Conservation (phyloP, 2,329 filamentous ascomycete species). For the Fusarium xyrophilum region DNA sequence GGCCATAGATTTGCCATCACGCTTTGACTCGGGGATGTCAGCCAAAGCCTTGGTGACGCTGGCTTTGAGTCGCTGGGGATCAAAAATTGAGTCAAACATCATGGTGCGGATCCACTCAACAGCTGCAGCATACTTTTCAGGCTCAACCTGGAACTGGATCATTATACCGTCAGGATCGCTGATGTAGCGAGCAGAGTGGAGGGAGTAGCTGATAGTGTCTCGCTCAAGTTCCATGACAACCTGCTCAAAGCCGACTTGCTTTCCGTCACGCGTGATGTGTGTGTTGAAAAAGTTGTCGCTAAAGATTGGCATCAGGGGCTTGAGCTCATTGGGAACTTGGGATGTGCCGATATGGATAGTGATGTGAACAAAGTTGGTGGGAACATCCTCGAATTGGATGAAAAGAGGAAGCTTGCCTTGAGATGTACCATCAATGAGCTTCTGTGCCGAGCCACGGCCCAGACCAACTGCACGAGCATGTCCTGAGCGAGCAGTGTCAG, state of each 20-base stretch:
- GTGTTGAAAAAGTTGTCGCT: slow-evolving; percentile 94
- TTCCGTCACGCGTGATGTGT: slow-evolving; percentile 78
- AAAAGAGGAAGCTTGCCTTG: slow-evolving; percentile 74
- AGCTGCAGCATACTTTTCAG: slow-evolving; percentile 82
- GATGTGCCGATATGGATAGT: slow-evolving; percentile 81
- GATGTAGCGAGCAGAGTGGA: slow-evolving; percentile 71
- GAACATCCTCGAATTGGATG: slow-evolving; percentile 95
- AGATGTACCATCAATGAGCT: slow-evolving; percentile 73
- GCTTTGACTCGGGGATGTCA: slow-evolving; percentile 91
- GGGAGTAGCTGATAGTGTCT: slow-evolving; percentile 84
- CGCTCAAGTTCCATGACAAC: slow-evolving; percentile 90
- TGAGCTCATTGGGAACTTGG: slow-evolving; percentile 77
- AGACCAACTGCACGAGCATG: slow-evolving; percentile 74
- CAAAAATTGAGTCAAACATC: slow-evolving; percentile 89
- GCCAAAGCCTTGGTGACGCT: slow-evolving; percentile 81
- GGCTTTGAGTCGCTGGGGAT: slow-evolving; percentile 69
- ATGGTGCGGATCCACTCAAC: slow-evolving; percentile 86
- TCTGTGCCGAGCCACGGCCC: slow-evolving; percentile 73
- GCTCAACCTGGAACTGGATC: slow-evolving; percentile 85
- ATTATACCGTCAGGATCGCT: slow-evolving; percentile 83
- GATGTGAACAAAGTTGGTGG: slow-evolving; percentile 90
- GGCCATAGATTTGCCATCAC: slow-evolving; percentile 76
- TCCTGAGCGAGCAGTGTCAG: slow-evolving; percentile 82
- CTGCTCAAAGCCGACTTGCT: slow-evolving; percentile 84
- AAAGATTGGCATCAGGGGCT: slow-evolving; percentile 84